Base-by-base conservation (phyloP, 225 moss, liverwort and hornwort species). In the Straminergon stramineum region DNA sequence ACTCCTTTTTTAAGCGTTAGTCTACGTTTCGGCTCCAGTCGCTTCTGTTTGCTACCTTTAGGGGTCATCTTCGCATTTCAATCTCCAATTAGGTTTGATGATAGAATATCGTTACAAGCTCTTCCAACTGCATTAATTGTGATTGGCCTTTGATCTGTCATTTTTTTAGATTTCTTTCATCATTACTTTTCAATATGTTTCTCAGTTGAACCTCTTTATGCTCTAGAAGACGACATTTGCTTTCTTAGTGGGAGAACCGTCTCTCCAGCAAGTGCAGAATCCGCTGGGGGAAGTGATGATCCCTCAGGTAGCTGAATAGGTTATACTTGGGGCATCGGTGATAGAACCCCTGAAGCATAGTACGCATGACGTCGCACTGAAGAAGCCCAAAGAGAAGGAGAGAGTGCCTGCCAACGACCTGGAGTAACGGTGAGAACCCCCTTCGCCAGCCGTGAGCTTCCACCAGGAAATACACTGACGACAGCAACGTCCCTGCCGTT, bases 321-420 rank as follows among this genome's bases (percentile, higher is more conserved):
- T 94, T 97, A 61, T 94, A 85, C 65, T 94, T 76, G 81, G 94
- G 95, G 73, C 87, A 93, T 43, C 89, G 52, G 89, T 93, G 88
- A 90, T 95, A 96, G 77, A 97, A 87, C 15, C 94, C 97, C 91
- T 93, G 93, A 39, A 94, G 62, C 64, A 88, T 74, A 57, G 92
- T 90, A 71, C 62, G 55, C 48, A 94, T 89, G 84, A 95, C 85
- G 45, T 94, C 93, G 78, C 91, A 93, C 32, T 94, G 93, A 68
- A 93, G 90, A 34, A 97, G 91, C 58, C 88, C 91, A 79, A 90
- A 97, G 15, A 94, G 85, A 58, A 95, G 85, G 58, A 96, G 91
- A 13, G 95, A 96, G 70, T 97, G 93, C 88, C 90, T 90, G 52
- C 95, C 94, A 89, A 97, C 89, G 88, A 90, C 89, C 89, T 94